These are phyloP conservation scores for Bacidia gigantensis DNA, from an alignment of 495 filamentous ascomycete species.

Conservation along the genomic window DNA sequence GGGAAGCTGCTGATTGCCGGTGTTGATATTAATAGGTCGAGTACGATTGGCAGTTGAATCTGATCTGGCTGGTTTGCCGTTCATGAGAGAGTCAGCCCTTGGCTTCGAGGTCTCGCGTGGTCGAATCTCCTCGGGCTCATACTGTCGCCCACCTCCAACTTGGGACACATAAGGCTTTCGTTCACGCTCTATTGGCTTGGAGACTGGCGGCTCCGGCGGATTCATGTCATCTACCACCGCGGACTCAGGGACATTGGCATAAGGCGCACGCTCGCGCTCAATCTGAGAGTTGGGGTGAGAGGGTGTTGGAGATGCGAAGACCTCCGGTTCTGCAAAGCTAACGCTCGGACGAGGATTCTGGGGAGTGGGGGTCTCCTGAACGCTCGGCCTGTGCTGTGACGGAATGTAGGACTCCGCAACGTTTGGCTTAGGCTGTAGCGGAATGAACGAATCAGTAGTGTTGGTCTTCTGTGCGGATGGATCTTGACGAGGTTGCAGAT, in stretches of 20 bases:
- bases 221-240: constrained; percentile 36
- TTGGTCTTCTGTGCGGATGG: not conserved
- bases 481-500: constrained; percentile 6
- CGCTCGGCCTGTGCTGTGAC: constrained; percentile 13
- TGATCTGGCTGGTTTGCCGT: constrained; percentile 6
- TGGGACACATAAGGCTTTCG: constrained; percentile 46
- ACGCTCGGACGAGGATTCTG: constrained; percentile 15
- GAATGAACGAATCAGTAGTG: not conserved
- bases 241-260: constrained; percentile 25
- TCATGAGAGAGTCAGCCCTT: constrained; percentile 10
- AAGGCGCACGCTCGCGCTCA: constrained; percentile 41
- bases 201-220: constrained; percentile 20
- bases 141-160: constrained; percentile 42
- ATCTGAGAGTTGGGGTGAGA: constrained; percentile 22
- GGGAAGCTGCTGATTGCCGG: constrained; percentile 12
- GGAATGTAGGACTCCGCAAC: constrained; percentile 7
- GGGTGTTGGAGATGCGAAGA: constrained; percentile 15
- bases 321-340: constrained; percentile 13
- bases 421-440: not conserved
- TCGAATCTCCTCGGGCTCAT: constrained; percentile 26
- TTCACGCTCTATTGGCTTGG: constrained; percentile 42
- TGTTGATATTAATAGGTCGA: constrained; percentile 7
- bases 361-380: constrained; percentile 11
- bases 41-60: constrained; percentile 11
- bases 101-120: constrained; percentile 6